Percentiles rank a stretch among this genome's conserved stretches.
Conservation (phyloP, 495 filamentous ascomycete species). For the Xylaria acuta region DNA sequence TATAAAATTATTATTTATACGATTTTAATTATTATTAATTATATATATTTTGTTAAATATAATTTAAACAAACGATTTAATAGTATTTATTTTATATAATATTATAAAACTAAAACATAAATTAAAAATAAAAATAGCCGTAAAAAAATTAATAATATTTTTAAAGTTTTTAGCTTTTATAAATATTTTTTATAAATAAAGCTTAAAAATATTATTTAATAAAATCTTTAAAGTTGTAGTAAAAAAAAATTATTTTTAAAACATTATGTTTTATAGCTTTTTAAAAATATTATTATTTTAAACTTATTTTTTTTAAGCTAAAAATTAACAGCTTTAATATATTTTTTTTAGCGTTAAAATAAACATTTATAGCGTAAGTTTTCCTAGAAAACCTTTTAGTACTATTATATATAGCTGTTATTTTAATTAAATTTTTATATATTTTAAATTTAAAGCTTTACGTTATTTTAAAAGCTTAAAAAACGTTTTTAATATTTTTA, state of each 20-base stretch:
- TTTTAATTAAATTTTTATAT: background rate
- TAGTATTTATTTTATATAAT: background rate
- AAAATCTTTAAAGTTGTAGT: background rate
- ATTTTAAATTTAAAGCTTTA: background rate
- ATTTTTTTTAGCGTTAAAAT: background rate
- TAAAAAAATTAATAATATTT: background rate
- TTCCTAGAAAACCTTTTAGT: background rate
- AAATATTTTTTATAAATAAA: background rate
- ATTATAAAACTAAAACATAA: background rate
- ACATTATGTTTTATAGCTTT: background rate
- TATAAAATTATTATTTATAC: background rate
- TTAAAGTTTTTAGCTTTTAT: background rate
- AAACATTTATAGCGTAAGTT: background rate
- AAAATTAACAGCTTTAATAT: background rate
- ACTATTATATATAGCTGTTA: background rate
- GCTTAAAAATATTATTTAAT: background rate
- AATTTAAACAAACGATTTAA: background rate
- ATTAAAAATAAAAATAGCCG: background rate
- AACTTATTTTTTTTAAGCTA: background rate
- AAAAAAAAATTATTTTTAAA: background rate
- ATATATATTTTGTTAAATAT: background rate
- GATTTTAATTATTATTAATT: background rate
- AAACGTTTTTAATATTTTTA: background rate
- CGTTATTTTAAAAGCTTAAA: background rate
- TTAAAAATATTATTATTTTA: background rate